phyloP scores from a whole-genome alignment of 352 stramenopile species.

The Phytophthora rubi region DNA sequence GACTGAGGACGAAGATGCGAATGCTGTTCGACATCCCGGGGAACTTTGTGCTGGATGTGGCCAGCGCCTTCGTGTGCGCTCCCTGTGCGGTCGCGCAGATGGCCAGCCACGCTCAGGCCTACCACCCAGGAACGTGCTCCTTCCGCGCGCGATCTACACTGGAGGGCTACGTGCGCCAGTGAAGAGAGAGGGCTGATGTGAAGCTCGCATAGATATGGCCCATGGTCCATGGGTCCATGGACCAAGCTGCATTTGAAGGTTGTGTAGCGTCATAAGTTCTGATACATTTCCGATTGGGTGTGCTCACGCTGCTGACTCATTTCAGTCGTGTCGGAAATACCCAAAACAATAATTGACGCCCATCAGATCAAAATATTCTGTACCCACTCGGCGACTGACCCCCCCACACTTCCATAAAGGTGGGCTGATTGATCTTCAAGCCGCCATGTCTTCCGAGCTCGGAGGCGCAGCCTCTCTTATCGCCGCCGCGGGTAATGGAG shows the following conservation, averaged over 20 bases:
- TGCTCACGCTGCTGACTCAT: too few species aligned
- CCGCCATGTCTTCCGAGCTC: neutral
- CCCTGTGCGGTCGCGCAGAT: conserved; percentile 57
- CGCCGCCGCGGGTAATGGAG: neutral
- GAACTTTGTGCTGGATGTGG: conserved; percentile 35
- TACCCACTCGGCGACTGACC: too few species aligned
- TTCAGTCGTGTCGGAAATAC: too few species aligned
- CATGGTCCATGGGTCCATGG: too few species aligned
- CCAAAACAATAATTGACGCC: too few species aligned
- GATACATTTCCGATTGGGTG: too few species aligned
- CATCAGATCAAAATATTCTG: too few species aligned
- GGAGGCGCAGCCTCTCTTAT: neutral
- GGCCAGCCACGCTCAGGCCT: conserved; percentile 50
- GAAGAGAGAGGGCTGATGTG: neutral
- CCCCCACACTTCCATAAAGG: neutral
- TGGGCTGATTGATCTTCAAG: neutral
- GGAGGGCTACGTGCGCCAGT: conserved; percentile 41
- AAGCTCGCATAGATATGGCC: neutral
- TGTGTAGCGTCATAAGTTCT: neutral
- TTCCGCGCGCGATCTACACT: conserved; percentile 47
- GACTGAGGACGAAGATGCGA: conserved; percentile 50
- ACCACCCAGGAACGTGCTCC: conserved; percentile 40
- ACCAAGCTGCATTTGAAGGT: neutral
- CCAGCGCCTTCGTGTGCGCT: conserved; percentile 42
- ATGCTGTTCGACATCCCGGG: conserved; percentile 54